phyloP scores from a whole-genome alignment of 2,329 filamentous ascomycete species.

The Botrytis medusae region DNA sequence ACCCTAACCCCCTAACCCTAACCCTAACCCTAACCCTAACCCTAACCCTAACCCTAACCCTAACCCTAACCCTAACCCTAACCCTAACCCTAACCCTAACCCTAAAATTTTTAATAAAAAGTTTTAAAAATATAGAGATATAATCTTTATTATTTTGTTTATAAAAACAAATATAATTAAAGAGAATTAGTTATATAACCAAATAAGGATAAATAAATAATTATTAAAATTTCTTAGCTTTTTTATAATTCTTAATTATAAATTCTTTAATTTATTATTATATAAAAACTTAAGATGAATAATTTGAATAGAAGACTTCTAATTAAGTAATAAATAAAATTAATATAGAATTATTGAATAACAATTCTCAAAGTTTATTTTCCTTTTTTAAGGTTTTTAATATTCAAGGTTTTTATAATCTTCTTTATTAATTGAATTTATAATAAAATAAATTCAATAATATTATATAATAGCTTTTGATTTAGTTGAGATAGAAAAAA shows the following conservation, averaged over 20 bases:
- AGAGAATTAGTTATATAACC: too few species aligned
- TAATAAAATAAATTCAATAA: constrained; percentile 16
- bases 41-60: too few species aligned
- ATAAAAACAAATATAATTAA: too few species aligned
- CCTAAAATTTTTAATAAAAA: too few species aligned
- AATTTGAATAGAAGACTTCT: constrained; percentile 23
- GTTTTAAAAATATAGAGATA: constrained; percentile 23
- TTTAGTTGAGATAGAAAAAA: too few species aligned
- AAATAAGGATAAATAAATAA: too few species aligned
- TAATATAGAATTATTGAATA: constrained; percentile 24
- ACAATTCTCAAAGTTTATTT: constrained; percentile 21
- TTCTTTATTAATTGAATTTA: constrained; percentile 24
- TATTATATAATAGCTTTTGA: constrained; percentile 2
- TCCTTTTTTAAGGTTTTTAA: constrained; percentile 18
- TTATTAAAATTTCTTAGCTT: constrained; percentile 24
- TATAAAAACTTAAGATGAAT: constrained; percentile 23
- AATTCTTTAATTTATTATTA: constrained; percentile 16
- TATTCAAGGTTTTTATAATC: constrained; percentile 20
- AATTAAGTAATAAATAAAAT: constrained; percentile 24
- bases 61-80: too few species aligned
- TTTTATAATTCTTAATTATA: constrained; percentile 12
- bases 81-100: too few species aligned
- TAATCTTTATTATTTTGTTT: constrained; percentile 26
- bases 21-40: too few species aligned
- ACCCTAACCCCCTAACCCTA: too few species aligned